Percentiles rank a stretch among this genome's conserved stretches.
These are phyloP conservation scores for Mortierella sp. DNA, from an alignment of 371 early-diverging fungal species.

Conservation along the genomic window DNA sequence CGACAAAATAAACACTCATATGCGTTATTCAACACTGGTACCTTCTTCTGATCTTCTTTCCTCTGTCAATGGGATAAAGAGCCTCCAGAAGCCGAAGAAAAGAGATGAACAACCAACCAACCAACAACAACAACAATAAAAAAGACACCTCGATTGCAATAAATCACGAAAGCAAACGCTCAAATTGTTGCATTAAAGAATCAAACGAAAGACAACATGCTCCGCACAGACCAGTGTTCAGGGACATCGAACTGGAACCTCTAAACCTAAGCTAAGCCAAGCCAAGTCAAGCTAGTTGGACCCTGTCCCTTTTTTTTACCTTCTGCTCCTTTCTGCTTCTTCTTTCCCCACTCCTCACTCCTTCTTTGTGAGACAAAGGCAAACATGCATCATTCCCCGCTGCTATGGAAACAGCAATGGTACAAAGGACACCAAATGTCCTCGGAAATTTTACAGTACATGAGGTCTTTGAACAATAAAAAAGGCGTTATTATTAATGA, in stretches of 20 bases:
- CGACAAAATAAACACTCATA: background rate
- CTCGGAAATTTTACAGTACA: too few species aligned
- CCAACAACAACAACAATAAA: background rate
- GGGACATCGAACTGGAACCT: too few species aligned
- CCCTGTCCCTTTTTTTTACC: background rate
- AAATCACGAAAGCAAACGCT: background rate
- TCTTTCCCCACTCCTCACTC: background rate
- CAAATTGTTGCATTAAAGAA: background rate
- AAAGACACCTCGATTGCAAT: background rate
- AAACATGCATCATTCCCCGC: too few species aligned
- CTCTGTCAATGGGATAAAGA: background rate
- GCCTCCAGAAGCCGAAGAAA: too few species aligned
- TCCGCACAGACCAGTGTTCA: slow-evolving; percentile 4
- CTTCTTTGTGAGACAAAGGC: background rate
- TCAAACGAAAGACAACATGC: background rate
- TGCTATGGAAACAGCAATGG: too few species aligned
- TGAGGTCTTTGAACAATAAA: too few species aligned
- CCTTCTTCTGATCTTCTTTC: too few species aligned
- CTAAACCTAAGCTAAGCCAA: background rate
- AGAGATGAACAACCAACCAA: background rate
- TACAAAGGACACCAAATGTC: too few species aligned
- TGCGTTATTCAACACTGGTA: background rate
- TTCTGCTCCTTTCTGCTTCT: too few species aligned
- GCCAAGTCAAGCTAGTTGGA: background rate
- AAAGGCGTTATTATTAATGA: too few species aligned